Percentiles rank a stretch among this genome's conserved stretches.
Evolutionary conservation across 306 rosid species (phyloP).

Genomic region (Cucumis melo): DNA sequence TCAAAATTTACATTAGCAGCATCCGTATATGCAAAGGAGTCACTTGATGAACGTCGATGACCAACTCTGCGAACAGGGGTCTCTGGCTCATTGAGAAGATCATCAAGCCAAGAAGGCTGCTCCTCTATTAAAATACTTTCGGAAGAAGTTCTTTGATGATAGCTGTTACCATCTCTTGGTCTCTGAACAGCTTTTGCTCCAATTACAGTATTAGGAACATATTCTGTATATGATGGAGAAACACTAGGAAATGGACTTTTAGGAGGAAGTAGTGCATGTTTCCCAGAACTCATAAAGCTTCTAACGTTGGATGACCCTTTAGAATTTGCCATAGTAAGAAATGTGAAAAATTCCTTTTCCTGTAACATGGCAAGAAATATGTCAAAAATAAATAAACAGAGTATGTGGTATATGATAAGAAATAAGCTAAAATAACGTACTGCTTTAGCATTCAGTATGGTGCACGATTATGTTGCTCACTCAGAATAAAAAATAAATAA

Average conservation of each 20-base stretch:
- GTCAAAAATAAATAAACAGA: background rate
- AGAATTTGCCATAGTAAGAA: conserved; percentile 60
- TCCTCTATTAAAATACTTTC: conserved; percentile 84
- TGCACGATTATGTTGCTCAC: background rate
- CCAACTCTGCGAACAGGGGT: conserved; percentile 86
- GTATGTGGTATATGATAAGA: background rate
- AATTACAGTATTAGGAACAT: conserved; percentile 33
- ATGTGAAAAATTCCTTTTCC: conserved; percentile 26
- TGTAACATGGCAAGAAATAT: conserved; percentile 10
- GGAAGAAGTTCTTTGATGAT: conserved; percentile 89
- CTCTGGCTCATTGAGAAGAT: conserved; percentile 96
- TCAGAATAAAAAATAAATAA: background rate
- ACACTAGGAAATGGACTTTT: conserved; percentile 92
- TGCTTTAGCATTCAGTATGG: too few species aligned
- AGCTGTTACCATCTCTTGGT: conserved; percentile 58
- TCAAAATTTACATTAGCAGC: conserved; percentile 27
- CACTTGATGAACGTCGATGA: conserved; percentile 98
- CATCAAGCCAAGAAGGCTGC: conserved; percentile 99
- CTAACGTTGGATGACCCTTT: conserved; percentile 70
- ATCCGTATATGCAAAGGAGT: conserved; percentile 85
- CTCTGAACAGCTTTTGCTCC: conserved; percentile 57
- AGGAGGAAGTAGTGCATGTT: conserved; percentile 86
- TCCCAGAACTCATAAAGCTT: conserved; percentile 70
- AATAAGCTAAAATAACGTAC: background rate
- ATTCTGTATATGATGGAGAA: conserved; percentile 70